phyloP scores from a whole-genome alignment of 768 basidiomycete species.

The Mycena metata region DNA sequence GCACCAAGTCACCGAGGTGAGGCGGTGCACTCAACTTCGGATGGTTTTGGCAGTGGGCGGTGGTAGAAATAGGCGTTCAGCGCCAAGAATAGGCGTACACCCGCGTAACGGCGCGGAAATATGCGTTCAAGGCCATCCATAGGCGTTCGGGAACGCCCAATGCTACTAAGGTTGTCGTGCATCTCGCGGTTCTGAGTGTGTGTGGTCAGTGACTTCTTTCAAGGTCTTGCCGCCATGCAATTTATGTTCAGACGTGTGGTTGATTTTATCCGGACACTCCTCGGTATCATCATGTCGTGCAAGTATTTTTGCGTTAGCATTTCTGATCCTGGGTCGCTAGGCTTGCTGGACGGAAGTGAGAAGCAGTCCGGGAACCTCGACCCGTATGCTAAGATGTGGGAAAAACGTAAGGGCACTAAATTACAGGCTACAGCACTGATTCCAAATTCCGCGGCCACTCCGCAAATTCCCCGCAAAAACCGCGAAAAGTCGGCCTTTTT shows the following conservation, averaged over 20 bases:
- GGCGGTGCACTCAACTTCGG: too few species aligned
- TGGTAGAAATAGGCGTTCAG: too few species aligned
- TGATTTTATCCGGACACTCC: slow-evolving; percentile 15
- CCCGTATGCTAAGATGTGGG: background rate
- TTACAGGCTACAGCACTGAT: background rate
- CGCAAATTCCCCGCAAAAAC: slow-evolving; percentile 5
- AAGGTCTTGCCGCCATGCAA: slow-evolving; percentile 10
- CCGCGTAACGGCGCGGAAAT: too few species aligned
- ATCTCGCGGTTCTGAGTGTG: slow-evolving; percentile 17
- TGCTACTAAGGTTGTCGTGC: too few species aligned
- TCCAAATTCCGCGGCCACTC: too few species aligned
- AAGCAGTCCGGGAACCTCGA: slow-evolving; percentile 13
- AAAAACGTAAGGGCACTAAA: background rate
- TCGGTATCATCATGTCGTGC: slow-evolving; percentile 9
- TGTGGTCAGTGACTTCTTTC: slow-evolving; percentile 14
- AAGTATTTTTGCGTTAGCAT: slow-evolving; percentile 12
- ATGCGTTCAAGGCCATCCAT: too few species aligned
- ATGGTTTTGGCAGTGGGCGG: too few species aligned
- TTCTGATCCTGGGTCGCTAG: slow-evolving; percentile 5
- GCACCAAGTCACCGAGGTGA: too few species aligned
- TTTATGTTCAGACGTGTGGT: slow-evolving; percentile 17
- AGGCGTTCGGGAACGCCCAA: too few species aligned
- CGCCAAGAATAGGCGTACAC: too few species aligned
- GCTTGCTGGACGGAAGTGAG: slow-evolving; percentile 9
- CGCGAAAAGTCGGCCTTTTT: slow-evolving; percentile 4